A percentile compares a stretch with the other conserved stretches of the same genome.
These are phyloP conservation scores for Excoecaria agallocha DNA, from an alignment of 345 rosid genomes.

Conservation along the genomic window DNA sequence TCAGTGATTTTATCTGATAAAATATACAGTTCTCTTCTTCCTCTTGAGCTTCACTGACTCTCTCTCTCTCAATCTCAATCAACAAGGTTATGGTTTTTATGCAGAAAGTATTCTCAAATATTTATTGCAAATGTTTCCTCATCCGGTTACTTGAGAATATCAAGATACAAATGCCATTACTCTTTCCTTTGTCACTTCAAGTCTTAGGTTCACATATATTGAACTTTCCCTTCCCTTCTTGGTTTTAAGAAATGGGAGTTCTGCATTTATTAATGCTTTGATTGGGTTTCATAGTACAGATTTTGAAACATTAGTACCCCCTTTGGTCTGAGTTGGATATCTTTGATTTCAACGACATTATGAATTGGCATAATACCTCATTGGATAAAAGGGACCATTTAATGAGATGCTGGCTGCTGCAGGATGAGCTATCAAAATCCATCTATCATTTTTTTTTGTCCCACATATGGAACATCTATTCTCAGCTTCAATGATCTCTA, in stretches of 20 bases:
- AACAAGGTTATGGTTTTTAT: neutral
- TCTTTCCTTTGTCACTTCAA: neutral
- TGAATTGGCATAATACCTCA: neutral
- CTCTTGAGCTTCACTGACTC: neutral
- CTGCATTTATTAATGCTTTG: neutral
- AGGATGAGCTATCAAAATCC: neutral
- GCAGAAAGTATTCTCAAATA: neutral
- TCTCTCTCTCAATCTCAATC: neutral
- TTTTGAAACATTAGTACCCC: neutral
- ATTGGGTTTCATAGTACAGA: neutral
- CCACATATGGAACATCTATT: neutral
- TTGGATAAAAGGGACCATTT: no score
- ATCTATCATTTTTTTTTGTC: neutral
- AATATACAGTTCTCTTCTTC: neutral
- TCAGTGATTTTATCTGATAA: neutral
- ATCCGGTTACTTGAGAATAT: neutral
- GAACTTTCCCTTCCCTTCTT: neutral
- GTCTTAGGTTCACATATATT: no score
- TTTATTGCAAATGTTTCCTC: neutral
- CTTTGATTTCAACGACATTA: neutral
- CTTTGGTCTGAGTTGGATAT: neutral
- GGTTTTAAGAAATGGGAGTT: neutral
- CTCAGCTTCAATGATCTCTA: neutral
- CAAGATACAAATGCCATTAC: neutral
- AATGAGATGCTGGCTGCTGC: neutral